Base-by-base conservation (phyloP, 768 basidiomycete genomes). In the Lyophyllum decastes region DNA sequence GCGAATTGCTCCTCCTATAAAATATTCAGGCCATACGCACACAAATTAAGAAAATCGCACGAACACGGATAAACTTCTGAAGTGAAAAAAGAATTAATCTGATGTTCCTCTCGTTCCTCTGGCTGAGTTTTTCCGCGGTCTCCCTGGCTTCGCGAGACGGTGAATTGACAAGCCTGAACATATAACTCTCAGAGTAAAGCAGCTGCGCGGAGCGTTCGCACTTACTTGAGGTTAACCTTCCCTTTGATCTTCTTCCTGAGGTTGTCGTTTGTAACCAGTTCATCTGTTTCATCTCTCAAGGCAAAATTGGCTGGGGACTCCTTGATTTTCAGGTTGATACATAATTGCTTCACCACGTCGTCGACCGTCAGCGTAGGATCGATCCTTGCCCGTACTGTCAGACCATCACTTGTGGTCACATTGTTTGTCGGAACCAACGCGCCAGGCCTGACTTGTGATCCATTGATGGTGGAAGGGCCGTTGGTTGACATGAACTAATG, bases 191-290 rank as follows among this genome's bases (percentile, higher is more conserved):
- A 50, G 54, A 17, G 10, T 34, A 9, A 17, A 1, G 16, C 8
- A 19, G 40, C 35, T 38, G 25, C 25, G 34, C n/a, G 27, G 26
- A 14, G 17, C 25, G 34, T 22, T 33, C 43, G 19, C 26, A 72
- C 83, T 63, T 68, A 94, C 92, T 87, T 93, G 54, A 95, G 76
- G 66, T 89, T 86, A 48, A 80, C 83, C 70, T 90, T 94, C 40
- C 80, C 79, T 72, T 83, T 89, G 62, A 95, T 91, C 76, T 89
- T 90, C 74, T 83, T 86, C 68, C 86, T 81, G 66, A 97, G 69
- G 68, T 95, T 95, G 61, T 94, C 92, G 65, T 90, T 89, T 25
- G 92, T 95, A 17, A 97, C 88, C 47, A 95, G 72, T 62, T 91
- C 91, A 58, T 90, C 90, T 16, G 80, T 83, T 63, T 92, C 90